Evolutionary conservation across 805 yeast genomes (phyloP).

Genomic region (Metschnikowia vanudenii): DNA sequence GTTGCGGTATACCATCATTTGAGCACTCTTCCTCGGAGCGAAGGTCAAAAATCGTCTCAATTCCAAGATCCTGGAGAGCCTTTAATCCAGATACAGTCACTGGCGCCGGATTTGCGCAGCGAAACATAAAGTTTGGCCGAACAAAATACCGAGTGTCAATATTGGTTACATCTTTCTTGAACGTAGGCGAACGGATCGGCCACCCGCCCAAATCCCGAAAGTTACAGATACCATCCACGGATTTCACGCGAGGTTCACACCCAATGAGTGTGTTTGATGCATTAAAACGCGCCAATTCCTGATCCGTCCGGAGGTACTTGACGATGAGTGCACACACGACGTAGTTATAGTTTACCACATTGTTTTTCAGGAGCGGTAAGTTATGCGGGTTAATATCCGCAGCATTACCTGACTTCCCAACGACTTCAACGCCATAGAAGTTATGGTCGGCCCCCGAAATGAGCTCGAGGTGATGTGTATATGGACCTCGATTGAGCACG

Average conservation of each 20-base stretch:
- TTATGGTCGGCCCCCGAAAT: constrained; percentile 79
- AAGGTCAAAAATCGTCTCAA: constrained; percentile 63
- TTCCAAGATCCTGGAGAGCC: constrained; percentile 41
- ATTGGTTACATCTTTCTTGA: constrained; percentile 1
- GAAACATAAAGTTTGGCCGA: constrained; percentile 52
- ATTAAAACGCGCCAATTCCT: constrained; percentile 55
- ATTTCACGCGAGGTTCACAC: constrained; percentile 54
- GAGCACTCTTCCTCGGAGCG: constrained; percentile 58
- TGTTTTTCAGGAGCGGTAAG: constrained; percentile 45
- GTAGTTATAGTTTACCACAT: constrained; percentile 56
- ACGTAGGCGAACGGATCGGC: constrained; percentile 35
- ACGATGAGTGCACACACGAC: constrained; percentile 49
- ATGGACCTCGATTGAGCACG: constrained; percentile 50
- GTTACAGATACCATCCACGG: constrained; percentile 65
- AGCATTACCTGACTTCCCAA: constrained; percentile 33
- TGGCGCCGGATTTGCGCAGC: constrained; percentile 60
- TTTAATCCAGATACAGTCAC: constrained; percentile 51
- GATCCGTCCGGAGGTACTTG: constrained; percentile 46
- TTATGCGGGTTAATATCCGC: constrained; percentile 35
- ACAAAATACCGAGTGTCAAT: constrained; percentile 36
- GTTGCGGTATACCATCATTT: constrained; percentile 43
- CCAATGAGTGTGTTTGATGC: constrained; percentile 35
- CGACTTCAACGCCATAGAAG: constrained; percentile 53
- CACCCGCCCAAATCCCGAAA: constrained; percentile 85
- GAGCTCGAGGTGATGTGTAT: constrained; percentile 49